Evolutionary conservation across 2,329 filamentous ascomycete species (phyloP).

Genomic region (Hymenoscyphus infarciens): DNA sequence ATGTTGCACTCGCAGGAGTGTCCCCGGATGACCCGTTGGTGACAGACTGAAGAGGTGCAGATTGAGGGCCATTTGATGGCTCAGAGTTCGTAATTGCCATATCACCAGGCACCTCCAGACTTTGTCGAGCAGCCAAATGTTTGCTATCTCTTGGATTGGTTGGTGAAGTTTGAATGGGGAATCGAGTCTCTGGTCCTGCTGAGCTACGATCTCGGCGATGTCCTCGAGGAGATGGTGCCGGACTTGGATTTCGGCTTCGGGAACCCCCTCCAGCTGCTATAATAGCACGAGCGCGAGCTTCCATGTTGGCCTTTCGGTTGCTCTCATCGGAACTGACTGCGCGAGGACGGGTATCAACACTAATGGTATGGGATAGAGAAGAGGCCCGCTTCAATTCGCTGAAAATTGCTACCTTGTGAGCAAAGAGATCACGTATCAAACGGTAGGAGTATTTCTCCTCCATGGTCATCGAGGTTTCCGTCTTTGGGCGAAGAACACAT

Average conservation of each 20-base stretch:
- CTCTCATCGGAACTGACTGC: conserved; percentile 95
- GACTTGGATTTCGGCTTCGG: conserved; percentile 72
- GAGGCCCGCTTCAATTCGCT: conserved; percentile 91
- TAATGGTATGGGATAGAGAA: conserved; percentile 62
- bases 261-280: conserved; percentile 50
- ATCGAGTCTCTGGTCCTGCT: conserved; percentile 70
- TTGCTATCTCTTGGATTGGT: conserved; percentile 41
- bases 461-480: conserved; percentile 87
- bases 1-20: conserved; percentile 31
- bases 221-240: conserved; percentile 56
- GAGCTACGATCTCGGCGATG: conserved; percentile 81
- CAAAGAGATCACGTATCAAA: conserved; percentile 85
- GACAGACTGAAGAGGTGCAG: conserved; percentile 13
- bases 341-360: conserved; percentile 60
- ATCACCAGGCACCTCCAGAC: conserved; percentile 70
- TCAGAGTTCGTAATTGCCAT: conserved; percentile 22
- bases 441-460: conserved; percentile 92
- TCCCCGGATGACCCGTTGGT: conserved; percentile 16
- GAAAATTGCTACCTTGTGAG: conserved; percentile 93
- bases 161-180: conserved; percentile 67
- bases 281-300: conserved; percentile 82
- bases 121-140: conserved; percentile 48
- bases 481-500: conserved; percentile 82
- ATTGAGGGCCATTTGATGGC: conserved; percentile 17
- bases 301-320: conserved; percentile 88